Conservation (phyloP, 148 eudicot genomes). For the Rhododendron mucronatum region DNA sequence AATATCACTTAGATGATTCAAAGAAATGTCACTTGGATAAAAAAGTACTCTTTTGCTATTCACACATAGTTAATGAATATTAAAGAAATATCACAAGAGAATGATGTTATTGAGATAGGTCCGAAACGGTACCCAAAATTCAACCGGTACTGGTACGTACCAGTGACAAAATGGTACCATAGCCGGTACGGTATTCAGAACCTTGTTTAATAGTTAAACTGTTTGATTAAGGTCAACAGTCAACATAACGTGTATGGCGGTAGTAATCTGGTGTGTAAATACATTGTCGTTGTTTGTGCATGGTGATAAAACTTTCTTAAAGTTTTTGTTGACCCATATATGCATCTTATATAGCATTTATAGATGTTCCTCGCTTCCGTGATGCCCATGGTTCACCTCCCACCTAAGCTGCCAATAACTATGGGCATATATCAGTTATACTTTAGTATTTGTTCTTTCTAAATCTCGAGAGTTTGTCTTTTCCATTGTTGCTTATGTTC, state of each 20-base stretch:
- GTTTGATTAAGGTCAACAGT: background rate
- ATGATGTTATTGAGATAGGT: too few relatives aligned
- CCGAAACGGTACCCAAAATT: too few relatives aligned
- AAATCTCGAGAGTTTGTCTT: background rate
- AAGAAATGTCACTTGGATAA: too few relatives aligned
- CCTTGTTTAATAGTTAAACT: background rate
- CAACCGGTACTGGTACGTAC: too few relatives aligned
- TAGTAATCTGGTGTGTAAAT: background rate
- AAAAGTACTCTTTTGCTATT: too few relatives aligned
- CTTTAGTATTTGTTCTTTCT: background rate
- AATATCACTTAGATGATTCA: too few relatives aligned
- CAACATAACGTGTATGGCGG: background rate
- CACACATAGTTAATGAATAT: too few relatives aligned
- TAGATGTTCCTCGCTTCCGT: background rate
- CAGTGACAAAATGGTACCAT: too few relatives aligned
- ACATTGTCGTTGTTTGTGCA: background rate
- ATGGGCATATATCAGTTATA: background rate
- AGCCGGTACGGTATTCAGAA: too few relatives aligned
- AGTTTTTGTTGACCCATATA: background rate
- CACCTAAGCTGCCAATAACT: background rate
- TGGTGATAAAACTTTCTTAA: background rate
- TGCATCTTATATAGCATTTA: background rate
- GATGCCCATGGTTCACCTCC: background rate
- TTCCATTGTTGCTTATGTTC: background rate
- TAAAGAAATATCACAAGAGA: too few relatives aligned